Evolutionary conservation across 345 rosid genomes (phyloP).

Genomic region (Moricandia arvensis): DNA sequence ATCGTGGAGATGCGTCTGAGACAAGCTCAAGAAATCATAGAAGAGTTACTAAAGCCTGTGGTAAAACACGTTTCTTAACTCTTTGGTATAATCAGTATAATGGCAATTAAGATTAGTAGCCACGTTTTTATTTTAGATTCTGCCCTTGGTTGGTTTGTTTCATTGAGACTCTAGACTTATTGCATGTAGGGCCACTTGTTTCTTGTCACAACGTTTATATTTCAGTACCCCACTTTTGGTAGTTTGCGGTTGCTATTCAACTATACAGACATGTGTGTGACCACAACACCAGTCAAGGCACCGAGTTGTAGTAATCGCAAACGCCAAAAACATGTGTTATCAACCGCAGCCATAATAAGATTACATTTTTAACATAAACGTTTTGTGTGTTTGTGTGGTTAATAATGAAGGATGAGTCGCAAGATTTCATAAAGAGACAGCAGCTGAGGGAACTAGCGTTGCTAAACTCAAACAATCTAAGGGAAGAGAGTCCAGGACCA

Average conservation of each 20-base stretch:
- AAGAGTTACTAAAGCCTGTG: slow-evolving; percentile 96
- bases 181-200: slow-evolving; percentile 29
- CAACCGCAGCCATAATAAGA: not conserved
- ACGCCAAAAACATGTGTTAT: not conserved
- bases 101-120: not conserved
- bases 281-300: slow-evolving; percentile 28
- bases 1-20: slow-evolving; percentile 61
- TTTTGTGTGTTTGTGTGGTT: not conserved
- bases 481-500: slow-evolving; percentile 99
- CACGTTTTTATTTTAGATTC: slow-evolving; percentile 26
- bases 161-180: slow-evolving; percentile 21
- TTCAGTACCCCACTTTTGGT: slow-evolving; percentile 29
- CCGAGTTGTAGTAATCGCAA: not conserved
- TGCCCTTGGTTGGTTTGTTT: slow-evolving; percentile 18
- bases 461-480: slow-evolving; percentile 84
- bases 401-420: slow-evolving; percentile 78
- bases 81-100: not conserved
- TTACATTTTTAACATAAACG: not conserved
- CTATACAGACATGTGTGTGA: slow-evolving; percentile 32
- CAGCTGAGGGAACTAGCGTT: slow-evolving; percentile 91
- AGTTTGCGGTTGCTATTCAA: slow-evolving; percentile 32
- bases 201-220: slow-evolving; percentile 23
- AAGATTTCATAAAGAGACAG: slow-evolving; percentile 94
- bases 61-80: slow-evolving; percentile 31
- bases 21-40: slow-evolving; percentile 81